Evolutionary conservation across 257 asterid species (phyloP), one percentile per base, ranked within the genome.

Genomic region (Jacaranda mimosifolia): DNA sequence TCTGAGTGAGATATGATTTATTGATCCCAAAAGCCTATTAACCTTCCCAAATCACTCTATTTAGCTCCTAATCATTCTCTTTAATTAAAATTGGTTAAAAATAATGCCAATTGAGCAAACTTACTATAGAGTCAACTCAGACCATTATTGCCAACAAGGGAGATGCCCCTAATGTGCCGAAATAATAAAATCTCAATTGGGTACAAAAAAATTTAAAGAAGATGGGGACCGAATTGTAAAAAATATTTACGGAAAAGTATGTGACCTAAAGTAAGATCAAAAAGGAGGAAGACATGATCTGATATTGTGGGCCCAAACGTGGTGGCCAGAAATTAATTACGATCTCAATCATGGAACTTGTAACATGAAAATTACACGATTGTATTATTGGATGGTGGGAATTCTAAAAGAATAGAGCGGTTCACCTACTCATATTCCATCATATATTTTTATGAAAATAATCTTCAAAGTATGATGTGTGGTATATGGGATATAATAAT

Each of bases 401-500:
- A 43, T 67, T 62, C 64, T 53, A 13, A 59, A 66, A 66, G 36
- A 51, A 32, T 19, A 32, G 3, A 17, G 63, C 21, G 1, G 74
- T 53, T 77, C 70, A 77, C 82, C 85, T 42, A 77, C 74, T 71
- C 75, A 17, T 56, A 26, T 66, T 51, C 14, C 67, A 39, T 19
- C 46, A 21, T 3, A 60, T 32, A 5, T 58, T 17, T 40, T 13
- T n/a, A 17, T 15, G 7, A 6, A 42, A 6, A 9, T 42, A 9
- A 0, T 26, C 46, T 5, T 7, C 46, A 42, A 42, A 6, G 1
- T 9, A 42, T 3, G 9, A 5, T 3, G 3, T 42, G 46, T 5
- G 46, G 8, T 26, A 26, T 2, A 26, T 42, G 46, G 46, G 0
- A 5, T 5, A 0, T 4, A 42, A 5, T 42, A 42, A 42, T 42